A percentile compares a stretch with the other conserved stretches of the same genome.
phyloP scores from a whole-genome alignment of 2,329 filamentous ascomycete species.

The Achaetomium macrosporum region DNA sequence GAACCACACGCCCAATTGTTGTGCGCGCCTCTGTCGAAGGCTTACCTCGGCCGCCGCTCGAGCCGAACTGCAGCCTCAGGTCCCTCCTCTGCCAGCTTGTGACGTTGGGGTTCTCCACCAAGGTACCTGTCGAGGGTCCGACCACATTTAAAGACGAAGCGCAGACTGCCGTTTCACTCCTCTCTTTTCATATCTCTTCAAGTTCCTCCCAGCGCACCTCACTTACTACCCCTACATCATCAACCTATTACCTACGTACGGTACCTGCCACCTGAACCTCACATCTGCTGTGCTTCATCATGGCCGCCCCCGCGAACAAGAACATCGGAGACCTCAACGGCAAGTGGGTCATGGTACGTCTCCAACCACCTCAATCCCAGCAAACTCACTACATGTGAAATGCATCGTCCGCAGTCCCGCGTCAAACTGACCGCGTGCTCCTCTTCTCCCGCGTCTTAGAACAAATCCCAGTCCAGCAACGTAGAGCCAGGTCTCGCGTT shows the following conservation, averaged over 20 bases:
- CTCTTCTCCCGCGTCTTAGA: constrained; percentile 41
- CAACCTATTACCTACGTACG: neutral
- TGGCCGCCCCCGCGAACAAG: constrained; percentile 66
- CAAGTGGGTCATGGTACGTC: constrained; percentile 61
- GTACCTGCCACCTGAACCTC: neutral
- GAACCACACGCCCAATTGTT: neutral
- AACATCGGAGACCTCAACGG: constrained; percentile 64
- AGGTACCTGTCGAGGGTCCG: no score
- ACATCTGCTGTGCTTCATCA: constrained; percentile 41
- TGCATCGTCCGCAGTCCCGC: no score
- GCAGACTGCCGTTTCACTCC: no score
- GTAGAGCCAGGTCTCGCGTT: constrained; percentile 64
- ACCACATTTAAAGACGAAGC: no score
- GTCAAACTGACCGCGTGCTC: neutral
- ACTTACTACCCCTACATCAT: no score
- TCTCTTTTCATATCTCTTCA: no score
- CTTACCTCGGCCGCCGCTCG: constrained; percentile 20
- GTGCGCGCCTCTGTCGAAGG: no score
- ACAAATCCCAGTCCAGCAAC: constrained; percentile 65
- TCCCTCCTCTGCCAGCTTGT: constrained; percentile 7
- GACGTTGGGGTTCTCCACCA: constrained; percentile 10
- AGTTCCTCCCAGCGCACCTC: no score
- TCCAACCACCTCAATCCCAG: constrained; percentile 2
- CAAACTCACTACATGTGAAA: constrained; percentile 5
- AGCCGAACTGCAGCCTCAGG: constrained; percentile 3